phyloP scores from a whole-genome alignment of 805 yeast genomes.

The Tetrapisispora phaffii region DNA sequence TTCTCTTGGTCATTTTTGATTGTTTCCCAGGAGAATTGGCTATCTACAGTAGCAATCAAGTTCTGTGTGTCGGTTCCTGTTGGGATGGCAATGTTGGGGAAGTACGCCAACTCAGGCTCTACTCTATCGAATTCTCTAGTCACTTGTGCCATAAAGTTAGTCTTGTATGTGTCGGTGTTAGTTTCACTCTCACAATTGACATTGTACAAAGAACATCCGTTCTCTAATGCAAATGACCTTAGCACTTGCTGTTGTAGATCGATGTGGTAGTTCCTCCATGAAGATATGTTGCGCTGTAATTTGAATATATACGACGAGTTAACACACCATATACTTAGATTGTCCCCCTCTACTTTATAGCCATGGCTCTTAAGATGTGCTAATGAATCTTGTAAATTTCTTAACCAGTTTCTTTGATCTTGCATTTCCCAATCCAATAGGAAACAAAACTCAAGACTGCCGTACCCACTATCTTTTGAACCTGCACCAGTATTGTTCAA shows the following conservation, averaged over 20 bases:
- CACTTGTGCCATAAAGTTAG: not conserved
- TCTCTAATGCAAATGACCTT: slow-evolving; percentile 13
- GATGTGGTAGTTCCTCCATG: slow-evolving; percentile 18
- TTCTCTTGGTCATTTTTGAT: not conserved
- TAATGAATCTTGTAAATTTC: slow-evolving; percentile 7
- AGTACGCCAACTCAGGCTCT: slow-evolving; percentile 9
- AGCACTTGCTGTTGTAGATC: slow-evolving; percentile 21
- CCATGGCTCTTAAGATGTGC: slow-evolving; percentile 1
- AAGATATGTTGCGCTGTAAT: slow-evolving; percentile 11
- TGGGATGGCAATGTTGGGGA: slow-evolving; percentile 33
- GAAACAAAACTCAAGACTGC: slow-evolving; percentile 7
- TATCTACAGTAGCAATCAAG: slow-evolving; percentile 36
- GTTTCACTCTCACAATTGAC: slow-evolving; percentile 1
- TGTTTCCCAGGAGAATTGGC: slow-evolving; percentile 13
- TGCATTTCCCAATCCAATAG: slow-evolving; percentile 19
- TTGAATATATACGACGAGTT: slow-evolving; percentile 11
- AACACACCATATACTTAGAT: slow-evolving; percentile 8
- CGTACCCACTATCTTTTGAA: not conserved
- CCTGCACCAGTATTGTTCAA: not conserved
- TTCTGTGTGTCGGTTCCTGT: slow-evolving; percentile 43
- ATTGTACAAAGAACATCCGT: slow-evolving; percentile 10
- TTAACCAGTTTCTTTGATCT: slow-evolving; percentile 16
- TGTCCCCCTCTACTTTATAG: not conserved
- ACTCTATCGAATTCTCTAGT: slow-evolving; percentile 1
- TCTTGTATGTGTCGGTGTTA: not conserved